Percentiles rank a stretch among this genome's conserved stretches.
phyloP scores from a whole-genome alignment of 352 stramenopile genomes.

The Phytophthora uliginosa region DNA sequence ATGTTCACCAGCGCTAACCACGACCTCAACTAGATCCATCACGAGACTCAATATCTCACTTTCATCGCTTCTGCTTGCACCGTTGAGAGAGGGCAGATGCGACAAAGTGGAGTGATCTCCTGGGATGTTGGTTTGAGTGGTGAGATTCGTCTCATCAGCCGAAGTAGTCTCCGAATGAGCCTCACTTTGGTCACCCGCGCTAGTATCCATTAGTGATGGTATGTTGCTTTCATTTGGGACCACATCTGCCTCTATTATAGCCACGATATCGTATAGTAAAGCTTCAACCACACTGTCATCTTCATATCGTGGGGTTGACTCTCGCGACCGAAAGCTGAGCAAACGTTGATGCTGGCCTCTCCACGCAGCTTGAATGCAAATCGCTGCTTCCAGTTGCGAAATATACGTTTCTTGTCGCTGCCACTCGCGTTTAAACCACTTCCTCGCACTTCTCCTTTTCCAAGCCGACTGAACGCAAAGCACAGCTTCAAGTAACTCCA shows the following conservation, averaged over 20 bases:
- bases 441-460: constrained; percentile 32
- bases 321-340: not conserved
- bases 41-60: not conserved
- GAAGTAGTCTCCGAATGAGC: not conserved
- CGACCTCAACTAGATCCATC: constrained; percentile 6
- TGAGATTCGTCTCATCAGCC: not conserved
- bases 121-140: not conserved
- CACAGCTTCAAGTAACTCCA: constrained; percentile 45
- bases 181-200: not conserved
- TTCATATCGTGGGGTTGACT: not conserved
- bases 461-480: constrained; percentile 62
- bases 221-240: not conserved
- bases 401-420: constrained; percentile 31
- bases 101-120: not conserved
- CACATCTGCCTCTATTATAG: constrained; percentile 11
- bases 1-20: not conserved
- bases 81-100: not conserved
- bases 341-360: constrained; percentile 25
- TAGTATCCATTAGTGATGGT: not conserved
- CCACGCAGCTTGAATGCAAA: constrained; percentile 66
- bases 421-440: constrained; percentile 28
- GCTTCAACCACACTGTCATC: constrained; percentile 28
- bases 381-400: constrained; percentile 42
- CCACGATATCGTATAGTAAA: constrained; percentile 25
- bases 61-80: not conserved